Evolutionary conservation across 176 grass and related monocot genomes (phyloP).

Genomic region (Coix lacrymajobi): DNA sequence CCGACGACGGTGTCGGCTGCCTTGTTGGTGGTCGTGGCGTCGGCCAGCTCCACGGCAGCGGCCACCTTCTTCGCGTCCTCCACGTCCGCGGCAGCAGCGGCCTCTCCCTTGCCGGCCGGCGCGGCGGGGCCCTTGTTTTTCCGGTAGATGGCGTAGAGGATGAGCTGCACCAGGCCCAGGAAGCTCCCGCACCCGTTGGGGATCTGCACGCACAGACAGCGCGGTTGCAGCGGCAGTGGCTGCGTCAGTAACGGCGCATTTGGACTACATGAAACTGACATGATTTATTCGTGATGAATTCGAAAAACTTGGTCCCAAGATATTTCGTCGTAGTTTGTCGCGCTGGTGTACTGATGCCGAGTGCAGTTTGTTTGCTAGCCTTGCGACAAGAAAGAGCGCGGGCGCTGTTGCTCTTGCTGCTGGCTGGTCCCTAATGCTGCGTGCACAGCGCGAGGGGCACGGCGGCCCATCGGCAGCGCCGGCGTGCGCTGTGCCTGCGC

Average conservation of each 20-base stretch:
- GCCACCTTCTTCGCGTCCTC: constrained; percentile 45
- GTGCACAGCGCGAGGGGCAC: neutral
- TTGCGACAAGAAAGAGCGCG: constrained; percentile 9
- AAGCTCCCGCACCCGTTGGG: constrained; percentile 86
- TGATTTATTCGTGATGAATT: neutral
- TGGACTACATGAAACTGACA: neutral
- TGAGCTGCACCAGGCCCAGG: constrained; percentile 69
- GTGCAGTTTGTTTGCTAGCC: neutral
- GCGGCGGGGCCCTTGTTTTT: constrained; percentile 51
- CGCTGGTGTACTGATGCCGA: neutral
- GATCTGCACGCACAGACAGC: constrained; percentile 41
- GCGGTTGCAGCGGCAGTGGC: neutral
- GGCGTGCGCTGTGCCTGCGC: neutral
- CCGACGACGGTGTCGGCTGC: neutral
- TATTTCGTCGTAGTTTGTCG: neutral
- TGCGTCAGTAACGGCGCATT: neutral
- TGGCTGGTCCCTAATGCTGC: neutral
- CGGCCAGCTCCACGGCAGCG: constrained; percentile 33
- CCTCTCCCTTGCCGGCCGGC: constrained; percentile 30
- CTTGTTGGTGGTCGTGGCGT: constrained; percentile 41
- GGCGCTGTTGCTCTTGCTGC: neutral
- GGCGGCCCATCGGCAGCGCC: neutral
- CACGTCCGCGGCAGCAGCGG: constrained; percentile 25
- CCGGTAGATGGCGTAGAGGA: constrained; percentile 82
- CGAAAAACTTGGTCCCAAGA: neutral